A percentile compares a stretch with the other conserved stretches of the same genome.
Evolutionary conservation across 805 yeast genomes (phyloP).

Genomic region (Yarrowia sp.): DNA sequence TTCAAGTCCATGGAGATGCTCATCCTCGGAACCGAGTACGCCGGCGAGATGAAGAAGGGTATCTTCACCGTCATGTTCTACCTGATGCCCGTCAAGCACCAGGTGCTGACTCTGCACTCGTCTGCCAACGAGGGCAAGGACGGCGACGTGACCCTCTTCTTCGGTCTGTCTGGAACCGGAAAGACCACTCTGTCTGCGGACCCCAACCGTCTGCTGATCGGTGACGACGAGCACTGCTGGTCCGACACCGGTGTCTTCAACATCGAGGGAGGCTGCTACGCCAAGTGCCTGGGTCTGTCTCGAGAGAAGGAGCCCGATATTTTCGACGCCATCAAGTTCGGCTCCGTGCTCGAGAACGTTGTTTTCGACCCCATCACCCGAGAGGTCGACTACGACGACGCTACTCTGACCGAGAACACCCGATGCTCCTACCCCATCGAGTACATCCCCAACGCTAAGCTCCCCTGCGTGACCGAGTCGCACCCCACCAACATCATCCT

Average conservation of each 20-base stretch:
- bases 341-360: slow-evolving; percentile 91
- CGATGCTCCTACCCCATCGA: slow-evolving; percentile 99
- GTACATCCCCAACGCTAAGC: slow-evolving; percentile 91
- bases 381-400: slow-evolving; percentile 79
- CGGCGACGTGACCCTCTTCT: slow-evolving; percentile 90
- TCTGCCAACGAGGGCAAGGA: slow-evolving; percentile 88
- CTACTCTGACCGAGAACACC: slow-evolving; percentile 90
- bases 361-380: slow-evolving; percentile 76
- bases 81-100: slow-evolving; percentile 91
- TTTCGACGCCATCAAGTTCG: slow-evolving; percentile 90
- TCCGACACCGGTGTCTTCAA: slow-evolving; percentile 97
- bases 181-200: slow-evolving; percentile 97
- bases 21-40: slow-evolving; percentile 96
- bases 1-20: slow-evolving; percentile 99
- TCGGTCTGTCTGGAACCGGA: slow-evolving; percentile 97
- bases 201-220: slow-evolving; percentile 87
- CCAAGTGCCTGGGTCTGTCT: slow-evolving; percentile 87
- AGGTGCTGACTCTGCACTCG: slow-evolving; percentile 90
- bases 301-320: slow-evolving; percentile 97
- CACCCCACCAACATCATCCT: slow-evolving; percentile 92
- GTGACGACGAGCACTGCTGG: slow-evolving; percentile 99
- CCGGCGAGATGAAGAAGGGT: slow-evolving; percentile 99
- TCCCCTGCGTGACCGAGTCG: slow-evolving; percentile 84
- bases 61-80: slow-evolving; percentile 98
- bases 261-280: slow-evolving; percentile 99